Evolutionary conservation across 495 filamentous ascomycete genomes (phyloP).

Genomic region (Aspergillus cavernicola): DNA sequence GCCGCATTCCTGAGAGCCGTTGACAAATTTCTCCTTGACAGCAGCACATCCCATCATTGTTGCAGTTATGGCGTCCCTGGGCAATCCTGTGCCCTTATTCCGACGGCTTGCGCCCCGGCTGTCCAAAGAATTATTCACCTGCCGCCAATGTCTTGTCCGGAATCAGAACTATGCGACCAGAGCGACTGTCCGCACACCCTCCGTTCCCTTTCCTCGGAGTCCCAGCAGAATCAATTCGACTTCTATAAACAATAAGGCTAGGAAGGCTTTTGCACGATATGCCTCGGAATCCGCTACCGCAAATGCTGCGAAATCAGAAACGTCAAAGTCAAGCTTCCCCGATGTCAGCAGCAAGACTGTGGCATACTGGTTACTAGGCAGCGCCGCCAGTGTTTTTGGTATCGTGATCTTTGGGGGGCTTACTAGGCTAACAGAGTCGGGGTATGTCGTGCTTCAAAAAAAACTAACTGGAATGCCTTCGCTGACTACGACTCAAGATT

Average conservation of each 20-base stretch:
- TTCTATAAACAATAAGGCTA: constrained; percentile 25
- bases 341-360: constrained; percentile 67
- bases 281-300: constrained; percentile 23
- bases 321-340: constrained; percentile 57
- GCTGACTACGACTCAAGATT: constrained; percentile 53
- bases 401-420: constrained; percentile 94
- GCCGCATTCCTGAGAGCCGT: constrained; percentile 7
- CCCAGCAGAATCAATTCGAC: constrained; percentile 27
- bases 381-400: constrained; percentile 88
- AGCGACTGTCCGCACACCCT: constrained; percentile 31
- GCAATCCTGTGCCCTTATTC: constrained; percentile 28
- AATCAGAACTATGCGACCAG: constrained; percentile 31
- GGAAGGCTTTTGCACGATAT: constrained; percentile 31
- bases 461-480: too few species aligned
- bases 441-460: constrained; percentile 54
- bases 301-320: constrained; percentile 14
- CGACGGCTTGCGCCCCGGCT: constrained; percentile 47
- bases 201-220: constrained; percentile 25
- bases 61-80: constrained; percentile 36
- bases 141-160: constrained; percentile 56
- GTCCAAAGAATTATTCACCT: constrained; percentile 54
- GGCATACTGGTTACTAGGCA: constrained; percentile 89
- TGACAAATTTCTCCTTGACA: constrained; percentile 5
- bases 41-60: constrained; percentile 1
- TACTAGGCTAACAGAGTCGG: constrained; percentile 91